A percentile compares a stretch with the other conserved stretches of the same genome.
These are phyloP conservation scores for Malassezia obtusa DNA, from an alignment of 1,284 basidiomycete species.

Conservation along the genomic window DNA sequence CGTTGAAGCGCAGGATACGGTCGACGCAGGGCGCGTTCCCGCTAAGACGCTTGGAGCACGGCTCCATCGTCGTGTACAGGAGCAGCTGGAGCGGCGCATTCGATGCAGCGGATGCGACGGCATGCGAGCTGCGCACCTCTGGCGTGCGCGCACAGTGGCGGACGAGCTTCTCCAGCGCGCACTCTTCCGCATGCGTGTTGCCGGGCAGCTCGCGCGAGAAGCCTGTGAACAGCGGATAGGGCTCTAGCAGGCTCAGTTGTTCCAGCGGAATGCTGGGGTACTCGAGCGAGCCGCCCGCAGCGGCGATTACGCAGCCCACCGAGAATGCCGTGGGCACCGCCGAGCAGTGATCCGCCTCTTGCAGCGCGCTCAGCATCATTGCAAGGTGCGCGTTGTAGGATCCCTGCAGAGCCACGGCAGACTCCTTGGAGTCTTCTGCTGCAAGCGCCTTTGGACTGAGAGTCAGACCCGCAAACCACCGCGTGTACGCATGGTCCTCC, in stretches of 20 bases:
- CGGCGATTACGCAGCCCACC: constrained; percentile 76
- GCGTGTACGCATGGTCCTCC: constrained; percentile 58
- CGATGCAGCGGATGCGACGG: neutral
- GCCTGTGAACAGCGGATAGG: constrained; percentile 61
- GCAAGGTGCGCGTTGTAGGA: constrained; percentile 19
- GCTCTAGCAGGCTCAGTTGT: neutral
- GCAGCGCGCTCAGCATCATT: constrained; percentile 61
- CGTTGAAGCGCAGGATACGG: constrained; percentile 59
- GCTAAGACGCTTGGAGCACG: constrained; percentile 80
- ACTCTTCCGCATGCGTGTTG: constrained; percentile 96
- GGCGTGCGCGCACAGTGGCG: constrained; percentile 18
- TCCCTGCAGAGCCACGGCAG: constrained; percentile 13
- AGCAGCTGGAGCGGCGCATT: constrained; percentile 52
- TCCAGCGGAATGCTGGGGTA: neutral
- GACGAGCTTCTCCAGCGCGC: constrained; percentile 69
- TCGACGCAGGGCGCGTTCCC: constrained; percentile 78
- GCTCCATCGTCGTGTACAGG: constrained; percentile 93
- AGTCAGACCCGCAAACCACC: constrained; percentile 53
- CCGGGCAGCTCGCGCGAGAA: constrained; percentile 81
- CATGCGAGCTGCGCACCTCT: neutral
- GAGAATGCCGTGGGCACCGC: constrained; percentile 78
- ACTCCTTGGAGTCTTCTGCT: constrained; percentile 13
- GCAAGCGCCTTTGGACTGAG: too few species aligned
- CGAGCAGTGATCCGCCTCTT: constrained; percentile 63
- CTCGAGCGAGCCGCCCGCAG: constrained; percentile 21